Base-by-base conservation (phyloP, 768 basidiomycete genomes). In the Tephrocybe rancida region DNA sequence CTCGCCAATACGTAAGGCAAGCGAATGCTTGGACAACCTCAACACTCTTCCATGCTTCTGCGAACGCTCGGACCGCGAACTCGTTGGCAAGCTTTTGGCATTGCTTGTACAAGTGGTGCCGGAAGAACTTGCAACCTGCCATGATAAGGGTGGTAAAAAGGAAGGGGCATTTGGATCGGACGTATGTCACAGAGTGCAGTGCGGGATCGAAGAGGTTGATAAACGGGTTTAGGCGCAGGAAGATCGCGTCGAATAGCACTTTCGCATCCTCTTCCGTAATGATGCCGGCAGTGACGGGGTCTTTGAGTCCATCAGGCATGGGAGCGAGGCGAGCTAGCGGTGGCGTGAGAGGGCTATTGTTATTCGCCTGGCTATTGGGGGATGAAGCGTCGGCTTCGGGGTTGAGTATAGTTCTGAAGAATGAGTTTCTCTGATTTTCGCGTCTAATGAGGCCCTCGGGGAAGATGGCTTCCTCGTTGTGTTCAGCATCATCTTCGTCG, bases 1-100 rank as follows among this genome's bases (percentile, higher is more conserved):
- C 90, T 66, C 82, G 87, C 91, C 92, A 95, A 69, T 95, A 95
- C 34, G 87, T 91, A 55, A 95, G 75, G 61, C 91, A 92, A 18
- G 89, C 87, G 66, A 93, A 90, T 24, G 92, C 90, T 70, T 96
- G 94, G 3, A 91, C 88, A 19, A 93, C 85, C 69, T 94, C 93
- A 48, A 95, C 85, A 56, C 85, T 79, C 66, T 90, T 88, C 82
- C 82, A 86, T n/a, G 79, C 80, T 57, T 88, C 85, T 27, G 84
- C 78, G 62, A 95, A 92, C 8, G 92, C 90, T 53, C 83, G 82
- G 24, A 88, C 76, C n/a, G 87, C 85, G 58, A 87, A 80, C 21
- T 88, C 84, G 50, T 90, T 77, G 11, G 90, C 87, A 18, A 93
- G 80, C 53, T 83, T 83, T 59, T 87, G 85, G 56, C 87, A 86